phyloP scores from a whole-genome alignment of 345 rosid genomes.

The Hibiscus tridactylites region DNA sequence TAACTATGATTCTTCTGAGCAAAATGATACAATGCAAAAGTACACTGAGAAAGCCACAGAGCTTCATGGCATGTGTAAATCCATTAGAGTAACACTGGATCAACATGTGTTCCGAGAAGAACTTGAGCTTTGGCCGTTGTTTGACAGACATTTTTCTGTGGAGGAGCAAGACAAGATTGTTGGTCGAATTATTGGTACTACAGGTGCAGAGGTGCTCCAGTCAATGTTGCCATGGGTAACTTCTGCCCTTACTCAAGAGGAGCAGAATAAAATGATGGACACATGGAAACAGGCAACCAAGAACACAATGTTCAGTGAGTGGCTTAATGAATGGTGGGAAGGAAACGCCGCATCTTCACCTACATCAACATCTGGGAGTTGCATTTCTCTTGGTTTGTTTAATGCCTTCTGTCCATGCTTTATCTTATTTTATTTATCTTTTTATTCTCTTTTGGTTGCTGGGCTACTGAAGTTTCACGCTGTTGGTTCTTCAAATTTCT shows the following conservation, averaged over 20 bases:
- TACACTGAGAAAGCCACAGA: constrained; percentile 45
- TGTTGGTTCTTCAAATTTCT: not conserved
- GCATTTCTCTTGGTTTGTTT: constrained; percentile 35
- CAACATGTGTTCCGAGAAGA: constrained; percentile 54
- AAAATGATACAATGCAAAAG: constrained; percentile 15
- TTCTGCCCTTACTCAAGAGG: constrained; percentile 52
- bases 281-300: constrained; percentile 59
- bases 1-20: constrained; percentile 13
- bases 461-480: not conserved
- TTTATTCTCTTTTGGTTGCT: not conserved
- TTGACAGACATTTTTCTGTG: constrained; percentile 52
- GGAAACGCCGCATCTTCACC: constrained; percentile 26
- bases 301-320: constrained; percentile 59
- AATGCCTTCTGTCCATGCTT: not conserved
- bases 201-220: constrained; percentile 62
- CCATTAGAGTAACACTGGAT: constrained; percentile 48
- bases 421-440: not conserved
- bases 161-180: constrained; percentile 56
- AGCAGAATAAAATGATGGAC: constrained; percentile 60
- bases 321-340: constrained; percentile 64
- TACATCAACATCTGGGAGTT: constrained; percentile 32
- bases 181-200: constrained; percentile 54
- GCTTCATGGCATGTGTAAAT: constrained; percentile 63
- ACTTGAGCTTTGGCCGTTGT: constrained; percentile 60
- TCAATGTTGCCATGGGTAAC: constrained; percentile 67